Evolutionary conservation across 176 grass and related monocot genomes (phyloP).

Genomic region (Dendrocalamus sinicus): DNA sequence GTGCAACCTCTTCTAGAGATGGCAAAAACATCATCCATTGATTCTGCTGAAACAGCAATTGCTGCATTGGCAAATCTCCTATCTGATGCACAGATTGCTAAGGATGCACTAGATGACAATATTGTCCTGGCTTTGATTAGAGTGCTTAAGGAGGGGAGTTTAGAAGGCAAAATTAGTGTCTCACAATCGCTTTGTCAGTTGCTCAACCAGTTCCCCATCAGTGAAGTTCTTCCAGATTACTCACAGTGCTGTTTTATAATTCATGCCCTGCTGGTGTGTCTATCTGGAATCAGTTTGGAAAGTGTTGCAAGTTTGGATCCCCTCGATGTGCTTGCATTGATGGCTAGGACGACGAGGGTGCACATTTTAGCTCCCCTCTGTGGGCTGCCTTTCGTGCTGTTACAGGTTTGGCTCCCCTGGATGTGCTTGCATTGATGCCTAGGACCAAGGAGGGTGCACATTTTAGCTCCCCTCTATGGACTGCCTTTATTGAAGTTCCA

Average conservation of each 20-base stretch:
- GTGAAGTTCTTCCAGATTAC: slow-evolving; percentile 77
- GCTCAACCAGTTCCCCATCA: slow-evolving; percentile 76
- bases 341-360: slow-evolving; percentile 61
- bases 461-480: slow-evolving; percentile 63
- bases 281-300: slow-evolving; percentile 72
- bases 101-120: slow-evolving; percentile 75
- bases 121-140: slow-evolving; percentile 76
- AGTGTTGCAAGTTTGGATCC: slow-evolving; percentile 57
- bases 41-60: slow-evolving; percentile 84
- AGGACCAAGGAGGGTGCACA: slow-evolving; percentile 59
- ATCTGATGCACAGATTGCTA: slow-evolving; percentile 77
- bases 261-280: slow-evolving; percentile 74
- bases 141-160: slow-evolving; percentile 87
- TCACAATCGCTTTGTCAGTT: slow-evolving; percentile 73
- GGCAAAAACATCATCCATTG: slow-evolving; percentile 84
- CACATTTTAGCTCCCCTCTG: slow-evolving; percentile 62
- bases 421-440: slow-evolving; percentile 72
- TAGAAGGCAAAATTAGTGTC: slow-evolving; percentile 88
- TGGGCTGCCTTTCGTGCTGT: slow-evolving; percentile 59
- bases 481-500: slow-evolving; percentile 71
- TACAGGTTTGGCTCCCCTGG: slow-evolving; percentile 57
- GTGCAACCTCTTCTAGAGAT: slow-evolving; percentile 87
- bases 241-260: slow-evolving; percentile 72
- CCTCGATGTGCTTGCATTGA: slow-evolving; percentile 71
- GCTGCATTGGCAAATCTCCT: slow-evolving; percentile 89